Percentiles rank a stretch among this genome's conserved stretches.
These are phyloP conservation scores for Naganishia cerealis DNA, from an alignment of 1,284 basidiomycete species.

Conservation along the genomic window DNA sequence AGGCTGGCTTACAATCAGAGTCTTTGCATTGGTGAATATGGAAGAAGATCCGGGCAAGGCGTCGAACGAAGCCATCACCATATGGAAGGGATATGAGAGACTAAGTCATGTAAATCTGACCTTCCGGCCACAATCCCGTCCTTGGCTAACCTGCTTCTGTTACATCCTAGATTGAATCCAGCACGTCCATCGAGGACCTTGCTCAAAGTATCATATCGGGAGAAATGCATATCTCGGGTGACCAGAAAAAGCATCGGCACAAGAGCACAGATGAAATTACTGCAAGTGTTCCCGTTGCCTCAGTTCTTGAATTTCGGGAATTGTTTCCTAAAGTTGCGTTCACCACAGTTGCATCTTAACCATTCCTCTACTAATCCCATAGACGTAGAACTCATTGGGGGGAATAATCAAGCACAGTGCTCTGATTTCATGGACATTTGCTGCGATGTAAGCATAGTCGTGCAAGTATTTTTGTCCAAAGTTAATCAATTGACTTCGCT, in stretches of 20 bases:
- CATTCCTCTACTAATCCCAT: constrained; percentile 15
- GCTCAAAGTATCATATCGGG: constrained; percentile 13
- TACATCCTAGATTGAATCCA: not conserved
- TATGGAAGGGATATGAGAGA: constrained; percentile 16
- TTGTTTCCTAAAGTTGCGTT: not conserved
- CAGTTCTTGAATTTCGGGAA: not conserved
- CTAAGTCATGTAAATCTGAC: constrained; percentile 5
- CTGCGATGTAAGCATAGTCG: constrained; percentile 2
- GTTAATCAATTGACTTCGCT: not conserved
- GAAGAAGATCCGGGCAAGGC: not conserved
- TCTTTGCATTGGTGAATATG: constrained; percentile 6
- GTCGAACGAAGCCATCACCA: not conserved
- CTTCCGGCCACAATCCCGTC: not conserved
- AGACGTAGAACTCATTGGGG: not conserved
- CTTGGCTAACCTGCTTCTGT: not conserved
- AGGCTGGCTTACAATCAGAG: constrained; percentile 9
- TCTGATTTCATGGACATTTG: constrained; percentile 18
- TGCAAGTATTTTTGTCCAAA: not conserved
- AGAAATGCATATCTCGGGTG: constrained; percentile 18
- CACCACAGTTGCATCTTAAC: constrained; percentile 15
- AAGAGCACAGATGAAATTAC: constrained; percentile 13
- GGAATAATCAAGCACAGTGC: not conserved
- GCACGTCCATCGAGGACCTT: not conserved
- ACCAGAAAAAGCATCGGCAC: constrained; percentile 3
- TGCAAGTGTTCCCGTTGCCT: not conserved